phyloP scores from a whole-genome alignment of 1,284 basidiomycete species.

The Binderoboletus segoi region DNA sequence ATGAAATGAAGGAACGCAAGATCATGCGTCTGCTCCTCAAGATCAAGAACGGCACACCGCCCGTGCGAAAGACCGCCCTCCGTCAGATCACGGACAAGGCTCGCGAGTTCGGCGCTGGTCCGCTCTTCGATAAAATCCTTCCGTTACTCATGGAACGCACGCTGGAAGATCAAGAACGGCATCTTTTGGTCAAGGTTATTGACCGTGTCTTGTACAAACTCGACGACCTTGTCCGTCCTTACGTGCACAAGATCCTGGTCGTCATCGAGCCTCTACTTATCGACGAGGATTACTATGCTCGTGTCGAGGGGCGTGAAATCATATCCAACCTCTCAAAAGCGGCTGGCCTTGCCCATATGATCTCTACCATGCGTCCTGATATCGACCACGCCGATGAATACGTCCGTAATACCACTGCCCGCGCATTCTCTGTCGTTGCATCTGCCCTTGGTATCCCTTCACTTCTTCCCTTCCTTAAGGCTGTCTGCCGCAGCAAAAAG shows the following conservation, averaged over 20 bases:
- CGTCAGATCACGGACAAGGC: constrained; percentile 99
- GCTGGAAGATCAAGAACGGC: constrained; percentile 98
- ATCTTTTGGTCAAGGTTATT: constrained; percentile 98
- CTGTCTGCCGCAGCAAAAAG: constrained; percentile 98
- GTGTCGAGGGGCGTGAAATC: constrained; percentile 99
- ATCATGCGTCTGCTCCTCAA: constrained; percentile 99
- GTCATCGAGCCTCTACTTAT: constrained; percentile 99
- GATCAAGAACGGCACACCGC: constrained; percentile 99
- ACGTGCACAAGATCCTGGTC: constrained; percentile 99
- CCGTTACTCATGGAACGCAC: constrained; percentile 99
- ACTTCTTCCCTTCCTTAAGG: constrained; percentile 96
- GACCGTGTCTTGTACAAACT: constrained; percentile 99
- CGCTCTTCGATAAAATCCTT: constrained; percentile 99
- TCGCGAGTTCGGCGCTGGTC: constrained; percentile 96
- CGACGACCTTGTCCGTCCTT: constrained; percentile 97
- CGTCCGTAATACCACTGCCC: constrained; percentile 97
- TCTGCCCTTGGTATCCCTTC: constrained; percentile 98
- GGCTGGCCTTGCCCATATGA: constrained; percentile 99
- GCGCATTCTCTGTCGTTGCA: constrained; percentile 98
- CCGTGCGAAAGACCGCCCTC: constrained; percentile 96
- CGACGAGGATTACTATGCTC: constrained; percentile 99
- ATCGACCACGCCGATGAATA: constrained; percentile 99
- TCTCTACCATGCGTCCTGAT: constrained; percentile 99
- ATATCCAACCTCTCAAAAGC: constrained; percentile 99
- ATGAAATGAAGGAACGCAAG: constrained; percentile 99